Evolutionary conservation across 169 alveolate genomes (phyloP).

Genomic region (Cystoisospora suis): DNA sequence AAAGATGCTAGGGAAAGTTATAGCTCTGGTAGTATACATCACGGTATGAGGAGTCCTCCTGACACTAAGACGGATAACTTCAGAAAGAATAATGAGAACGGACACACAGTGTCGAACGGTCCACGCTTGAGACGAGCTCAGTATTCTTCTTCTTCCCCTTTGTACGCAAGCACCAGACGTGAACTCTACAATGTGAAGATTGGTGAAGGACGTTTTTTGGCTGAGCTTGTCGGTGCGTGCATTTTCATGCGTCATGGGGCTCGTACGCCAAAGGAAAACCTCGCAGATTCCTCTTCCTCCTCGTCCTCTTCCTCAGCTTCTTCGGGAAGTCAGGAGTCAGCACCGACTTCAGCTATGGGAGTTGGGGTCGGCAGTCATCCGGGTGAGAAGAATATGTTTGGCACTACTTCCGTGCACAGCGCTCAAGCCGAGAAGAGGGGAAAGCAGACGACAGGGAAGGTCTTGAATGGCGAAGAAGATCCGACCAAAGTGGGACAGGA

Average conservation of each 20-base stretch:
- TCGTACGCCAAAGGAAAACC: conserved; percentile 3
- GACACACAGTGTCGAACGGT: too few relatives aligned
- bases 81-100: neutral
- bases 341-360: neutral
- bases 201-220: neutral
- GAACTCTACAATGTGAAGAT: too few relatives aligned
- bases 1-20: too few relatives aligned
- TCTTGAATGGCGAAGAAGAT: neutral
- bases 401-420: neutral
- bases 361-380: neutral
- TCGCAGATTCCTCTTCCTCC: neutral
- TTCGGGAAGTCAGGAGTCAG: neutral
- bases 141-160: too few relatives aligned
- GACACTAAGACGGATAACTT: too few relatives aligned
- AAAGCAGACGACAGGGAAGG: too few relatives aligned
- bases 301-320: neutral
- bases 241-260: conserved; percentile 35
- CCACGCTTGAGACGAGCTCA: too few relatives aligned
- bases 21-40: too few relatives aligned
- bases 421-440: neutral
- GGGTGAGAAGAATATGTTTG: neutral
- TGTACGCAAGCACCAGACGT: too few relatives aligned
- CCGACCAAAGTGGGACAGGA: neutral
- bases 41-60: too few relatives aligned
- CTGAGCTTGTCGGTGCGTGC: conserved; percentile 17